phyloP scores from a whole-genome alignment of 352 stramenopile genomes.

The Phytopythium chamaehyphon region DNA sequence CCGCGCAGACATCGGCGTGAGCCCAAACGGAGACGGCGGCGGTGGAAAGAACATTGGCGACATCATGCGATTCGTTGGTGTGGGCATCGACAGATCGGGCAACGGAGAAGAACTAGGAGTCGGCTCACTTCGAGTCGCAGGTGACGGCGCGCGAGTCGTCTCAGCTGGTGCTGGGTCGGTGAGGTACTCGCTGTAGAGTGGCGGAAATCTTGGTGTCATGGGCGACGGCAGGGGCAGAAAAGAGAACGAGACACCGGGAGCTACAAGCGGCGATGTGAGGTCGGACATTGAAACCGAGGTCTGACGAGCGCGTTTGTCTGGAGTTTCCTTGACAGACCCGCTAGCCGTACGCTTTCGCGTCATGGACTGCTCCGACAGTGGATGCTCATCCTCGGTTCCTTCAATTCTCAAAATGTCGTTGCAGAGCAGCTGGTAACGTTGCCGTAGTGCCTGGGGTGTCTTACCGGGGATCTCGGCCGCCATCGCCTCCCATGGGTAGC shows the following conservation, averaged over 20 bases:
- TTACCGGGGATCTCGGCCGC: constrained; percentile 49
- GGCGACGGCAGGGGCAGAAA: constrained; percentile 1
- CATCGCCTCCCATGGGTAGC: constrained; percentile 63
- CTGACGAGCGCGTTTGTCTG: background rate
- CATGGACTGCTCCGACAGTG: background rate
- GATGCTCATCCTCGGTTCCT: constrained; percentile 4
- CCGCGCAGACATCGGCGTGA: background rate
- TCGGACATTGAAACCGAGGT: background rate
- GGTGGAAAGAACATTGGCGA: constrained; percentile 4
- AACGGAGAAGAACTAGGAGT: background rate
- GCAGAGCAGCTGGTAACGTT: constrained; percentile 74
- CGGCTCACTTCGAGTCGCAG: background rate
- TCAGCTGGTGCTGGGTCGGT: background rate
- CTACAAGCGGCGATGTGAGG: background rate
- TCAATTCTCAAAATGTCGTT: constrained; percentile 76
- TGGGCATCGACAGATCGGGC: background rate
- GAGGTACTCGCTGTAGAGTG: background rate
- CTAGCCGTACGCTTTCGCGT: background rate
- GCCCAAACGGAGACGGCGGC: constrained; percentile 1
- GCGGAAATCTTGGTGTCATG: background rate
- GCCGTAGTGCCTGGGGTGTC: constrained; percentile 40
- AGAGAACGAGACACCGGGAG: constrained; percentile 1
- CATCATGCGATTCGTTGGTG: background rate
- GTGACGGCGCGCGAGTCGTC: background rate
- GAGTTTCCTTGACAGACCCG: background rate